Evolutionary conservation across 2,329 filamentous ascomycete genomes (phyloP).

Genomic region (Monosporascus cannonballus): DNA sequence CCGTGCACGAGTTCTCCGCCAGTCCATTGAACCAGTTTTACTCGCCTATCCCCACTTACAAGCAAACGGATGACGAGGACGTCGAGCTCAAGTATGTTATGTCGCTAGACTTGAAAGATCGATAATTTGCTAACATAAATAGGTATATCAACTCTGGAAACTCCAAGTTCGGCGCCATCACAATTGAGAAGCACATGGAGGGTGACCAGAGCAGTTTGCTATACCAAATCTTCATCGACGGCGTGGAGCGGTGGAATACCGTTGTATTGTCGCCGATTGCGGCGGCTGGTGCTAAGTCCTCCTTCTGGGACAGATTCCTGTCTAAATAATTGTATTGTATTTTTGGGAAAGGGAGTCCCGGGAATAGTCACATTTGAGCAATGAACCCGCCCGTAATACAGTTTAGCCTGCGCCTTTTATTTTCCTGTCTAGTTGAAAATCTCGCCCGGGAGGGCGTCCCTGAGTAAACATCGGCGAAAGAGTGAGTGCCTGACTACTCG

Average conservation of each 20-base stretch:
- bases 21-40: constrained; percentile 94
- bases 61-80: constrained; percentile 74
- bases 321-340: constrained; percentile 3
- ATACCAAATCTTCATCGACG: constrained; percentile 80
- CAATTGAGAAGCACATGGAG: constrained; percentile 62
- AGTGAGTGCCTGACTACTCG: too few relatives aligned
- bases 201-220: constrained; percentile 66
- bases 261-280: constrained; percentile 42
- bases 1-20: constrained; percentile 86
- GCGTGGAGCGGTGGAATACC: constrained; percentile 69
- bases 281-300: constrained; percentile 26
- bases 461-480: too few relatives aligned
- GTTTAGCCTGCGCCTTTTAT: too few relatives aligned
- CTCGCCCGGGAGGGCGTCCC: too few relatives aligned
- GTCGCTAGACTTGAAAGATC: neutral
- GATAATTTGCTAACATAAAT: constrained; percentile 14
- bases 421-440: too few relatives aligned
- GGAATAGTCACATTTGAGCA: too few relatives aligned
- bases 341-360: too few relatives aligned
- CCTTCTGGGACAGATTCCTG: constrained; percentile 42
- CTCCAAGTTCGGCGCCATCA: constrained; percentile 80
- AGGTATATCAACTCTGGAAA: constrained; percentile 79
- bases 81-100: constrained; percentile 72
- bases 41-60: constrained; percentile 76
- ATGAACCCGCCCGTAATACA: too few relatives aligned